These are phyloP conservation scores for Xylaria hypoxylon DNA, from an alignment of 2,329 filamentous ascomycete species.

Conservation along the genomic window DNA sequence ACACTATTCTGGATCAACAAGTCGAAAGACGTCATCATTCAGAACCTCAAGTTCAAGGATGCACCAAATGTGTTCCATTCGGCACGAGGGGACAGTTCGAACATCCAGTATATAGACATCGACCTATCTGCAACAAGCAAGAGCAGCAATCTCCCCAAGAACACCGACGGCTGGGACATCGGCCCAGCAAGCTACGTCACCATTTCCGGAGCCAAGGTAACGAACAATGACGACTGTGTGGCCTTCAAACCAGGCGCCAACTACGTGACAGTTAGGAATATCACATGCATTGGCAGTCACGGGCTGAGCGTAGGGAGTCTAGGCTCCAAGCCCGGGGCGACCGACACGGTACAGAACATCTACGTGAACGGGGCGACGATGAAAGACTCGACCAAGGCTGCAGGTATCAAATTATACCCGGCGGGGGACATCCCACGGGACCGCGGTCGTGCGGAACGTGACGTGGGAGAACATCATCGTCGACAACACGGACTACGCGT, in stretches of 20 bases:
- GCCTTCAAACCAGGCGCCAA: conserved; percentile 35
- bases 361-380: conserved; percentile 30
- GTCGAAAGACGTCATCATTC: conserved; percentile 18
- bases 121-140: conserved; percentile 27
- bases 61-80: conserved; percentile 38
- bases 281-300: conserved; percentile 32
- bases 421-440: conserved; percentile 30
- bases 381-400: conserved; percentile 33
- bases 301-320: conserved; percentile 36
- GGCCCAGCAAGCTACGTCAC: conserved; percentile 32
- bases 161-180: conserved; percentile 38
- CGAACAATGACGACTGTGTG: conserved; percentile 35
- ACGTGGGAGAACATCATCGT: conserved; percentile 35
- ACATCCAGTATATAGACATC: conserved; percentile 33
- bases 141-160: conserved; percentile 35
- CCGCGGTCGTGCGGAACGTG: conserved; percentile 31
- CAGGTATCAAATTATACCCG: conserved; percentile 35
- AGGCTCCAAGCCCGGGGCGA: conserved; percentile 15
- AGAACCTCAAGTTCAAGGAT: conserved; percentile 31
- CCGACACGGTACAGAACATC: conserved; percentile 33
- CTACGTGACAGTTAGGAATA: conserved; percentile 32
- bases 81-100: conserved; percentile 22
- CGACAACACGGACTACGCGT: conserved; percentile 35
- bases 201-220: conserved; percentile 26
- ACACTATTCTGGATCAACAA: conserved; percentile 32